Percentiles rank a stretch among this genome's conserved stretches.
Conservation (phyloP, 345 rosid genomes). For the Eucalyptus regnans region DNA sequence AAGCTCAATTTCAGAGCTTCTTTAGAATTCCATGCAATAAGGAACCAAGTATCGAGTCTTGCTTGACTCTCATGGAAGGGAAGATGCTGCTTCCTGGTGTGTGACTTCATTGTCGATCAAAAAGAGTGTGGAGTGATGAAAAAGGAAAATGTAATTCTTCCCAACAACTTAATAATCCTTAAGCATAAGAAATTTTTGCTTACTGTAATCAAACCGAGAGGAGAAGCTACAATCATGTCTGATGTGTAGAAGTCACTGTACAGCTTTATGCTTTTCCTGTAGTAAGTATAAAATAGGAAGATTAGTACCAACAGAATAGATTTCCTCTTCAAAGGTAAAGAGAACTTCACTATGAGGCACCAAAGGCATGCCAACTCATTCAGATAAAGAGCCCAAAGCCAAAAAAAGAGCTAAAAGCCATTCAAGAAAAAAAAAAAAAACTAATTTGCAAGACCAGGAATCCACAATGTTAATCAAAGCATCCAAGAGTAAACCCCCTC, state of each 20-base stretch:
- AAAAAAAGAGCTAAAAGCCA: background rate
- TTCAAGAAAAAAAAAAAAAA: background rate
- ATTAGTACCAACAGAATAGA: background rate
- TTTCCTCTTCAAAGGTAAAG: background rate
- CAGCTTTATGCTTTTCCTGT: constrained; percentile 73
- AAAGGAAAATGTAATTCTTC: background rate
- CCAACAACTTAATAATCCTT: background rate
- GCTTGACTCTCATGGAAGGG: background rate
- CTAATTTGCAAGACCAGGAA: background rate
- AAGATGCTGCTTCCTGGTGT: background rate
- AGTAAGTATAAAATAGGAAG: background rate
- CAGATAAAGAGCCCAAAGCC: background rate
- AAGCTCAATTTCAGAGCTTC: background rate
- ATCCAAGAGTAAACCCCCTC: background rate
- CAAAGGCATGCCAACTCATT: background rate
- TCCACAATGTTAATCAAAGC: background rate
- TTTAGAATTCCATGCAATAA: background rate
- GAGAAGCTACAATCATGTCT: constrained; percentile 88
- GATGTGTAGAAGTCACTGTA: constrained; percentile 83
- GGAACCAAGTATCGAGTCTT: background rate
- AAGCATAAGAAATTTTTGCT: background rate
- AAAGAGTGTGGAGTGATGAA: background rate
- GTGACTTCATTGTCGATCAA: background rate
- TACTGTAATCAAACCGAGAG: constrained; percentile 56
- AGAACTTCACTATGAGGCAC: background rate